These are phyloP conservation scores for Colletotrichum viniferum DNA, from an alignment of 2,329 filamentous ascomycete species.

Conservation along the genomic window DNA sequence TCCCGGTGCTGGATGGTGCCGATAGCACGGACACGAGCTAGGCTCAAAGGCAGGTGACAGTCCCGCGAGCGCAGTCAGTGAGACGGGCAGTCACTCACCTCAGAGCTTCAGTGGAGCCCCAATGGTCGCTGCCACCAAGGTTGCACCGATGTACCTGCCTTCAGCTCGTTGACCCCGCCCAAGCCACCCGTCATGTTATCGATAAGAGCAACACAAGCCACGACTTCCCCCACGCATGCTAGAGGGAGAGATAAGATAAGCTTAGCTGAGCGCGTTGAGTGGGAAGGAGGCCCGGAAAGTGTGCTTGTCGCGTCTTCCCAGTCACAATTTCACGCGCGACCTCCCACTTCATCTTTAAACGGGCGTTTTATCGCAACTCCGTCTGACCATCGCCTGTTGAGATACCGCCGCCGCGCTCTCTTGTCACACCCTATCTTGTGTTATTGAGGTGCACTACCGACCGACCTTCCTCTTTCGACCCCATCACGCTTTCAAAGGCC, in stretches of 20 bases:
- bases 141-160: background rate
- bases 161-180: background rate
- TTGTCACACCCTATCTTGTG: background rate
- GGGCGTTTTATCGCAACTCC: background rate
- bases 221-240: background rate
- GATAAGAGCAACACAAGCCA: slow-evolving; percentile 3
- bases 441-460: background rate
- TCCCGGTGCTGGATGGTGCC: background rate
- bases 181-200: background rate
- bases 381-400: background rate
- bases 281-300: background rate
- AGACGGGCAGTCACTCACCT: background rate
- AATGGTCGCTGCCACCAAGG: background rate
- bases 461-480: background rate
- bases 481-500: background rate
- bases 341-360: background rate
- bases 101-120: background rate
- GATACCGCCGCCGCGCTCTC: background rate
- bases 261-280: slow-evolving; percentile 17
- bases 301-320: slow-evolving; percentile 17
- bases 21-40: background rate
- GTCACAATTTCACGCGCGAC: slow-evolving; percentile 1
- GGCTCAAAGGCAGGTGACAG: slow-evolving; percentile 2
- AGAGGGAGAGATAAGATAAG: background rate
- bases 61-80: background rate